Base-by-base conservation (phyloP, 768 basidiomycete species). In the Amanita exitialis region DNA sequence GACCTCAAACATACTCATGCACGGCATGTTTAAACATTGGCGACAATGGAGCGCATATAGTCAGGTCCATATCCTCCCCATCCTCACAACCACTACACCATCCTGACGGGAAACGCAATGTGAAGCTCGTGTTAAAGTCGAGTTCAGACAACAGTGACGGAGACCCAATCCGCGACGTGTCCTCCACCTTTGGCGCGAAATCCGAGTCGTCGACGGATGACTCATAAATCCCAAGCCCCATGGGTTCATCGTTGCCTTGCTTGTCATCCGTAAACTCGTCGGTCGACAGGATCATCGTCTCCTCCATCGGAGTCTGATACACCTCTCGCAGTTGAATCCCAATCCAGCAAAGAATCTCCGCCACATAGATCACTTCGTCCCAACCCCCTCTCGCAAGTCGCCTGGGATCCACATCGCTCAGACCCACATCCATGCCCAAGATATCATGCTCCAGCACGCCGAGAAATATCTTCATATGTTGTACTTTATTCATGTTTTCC, bases 401-500 rank as follows among this genome's bases (percentile, higher is more conserved):
- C 25, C 77, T 66, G 1, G 86, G 86, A 53, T 90, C 86, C 32
- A 89, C 62, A 30, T 73, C 70, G 53, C 76, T 77, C 7, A 89
- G 68, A 0, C 84, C 86, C 4, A 88, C 75, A 53, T 85, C 80
- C 46, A 65, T 64, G 56, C 69, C 60, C 12, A 89, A 59, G 32
- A 88, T 64, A 54, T 89, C 86, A 27, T 69, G 74, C 54, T 86
- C 82, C 5, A 90, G 70, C 5, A 87, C 76, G 1, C 86, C 86
- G 6, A 90, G 71, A 50, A 90, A 83, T 3, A 89, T 70, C 58
- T 89, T 86, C 72, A 84, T 82, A 28, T 76, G 77, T 43, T 83
- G 76, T 1, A 85, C 62, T 57, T 80, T 80, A 6, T 70, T 55
- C 47, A 63, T 58, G 44, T 45, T 58, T 53, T 49, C 38, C 9